These are phyloP conservation scores for Hemisphaericaspora lyxosophila DNA, from an alignment of 1,139 yeast species.

Conservation along the genomic window DNA sequence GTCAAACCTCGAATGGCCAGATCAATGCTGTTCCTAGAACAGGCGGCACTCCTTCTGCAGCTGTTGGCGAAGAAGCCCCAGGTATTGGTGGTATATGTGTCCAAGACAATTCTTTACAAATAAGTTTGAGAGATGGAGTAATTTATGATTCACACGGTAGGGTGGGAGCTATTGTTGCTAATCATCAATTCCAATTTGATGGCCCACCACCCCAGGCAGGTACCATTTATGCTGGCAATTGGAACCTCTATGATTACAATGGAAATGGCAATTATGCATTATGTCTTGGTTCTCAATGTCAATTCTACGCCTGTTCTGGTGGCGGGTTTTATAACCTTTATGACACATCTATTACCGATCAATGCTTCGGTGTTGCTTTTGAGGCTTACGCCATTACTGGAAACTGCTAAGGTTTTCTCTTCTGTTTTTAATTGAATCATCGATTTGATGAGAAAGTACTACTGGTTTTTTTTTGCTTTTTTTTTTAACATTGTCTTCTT, in stretches of 20 bases:
- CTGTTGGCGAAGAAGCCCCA: slow-evolving; percentile 32
- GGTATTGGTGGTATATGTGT: slow-evolving; percentile 44
- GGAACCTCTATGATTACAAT: slow-evolving; percentile 60
- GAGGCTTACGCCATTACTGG: not conserved
- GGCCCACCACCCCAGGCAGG: slow-evolving; percentile 94
- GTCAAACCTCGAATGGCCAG: slow-evolving; percentile 39
- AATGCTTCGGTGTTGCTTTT: slow-evolving; percentile 11
- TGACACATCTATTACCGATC: slow-evolving; percentile 17
- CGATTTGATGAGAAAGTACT: too few species aligned
- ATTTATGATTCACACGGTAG: slow-evolving; percentile 66
- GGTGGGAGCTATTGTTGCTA: slow-evolving; percentile 80
- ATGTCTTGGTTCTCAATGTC: slow-evolving; percentile 63
- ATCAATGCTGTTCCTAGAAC: slow-evolving; percentile 15
- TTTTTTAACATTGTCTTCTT: too few species aligned
- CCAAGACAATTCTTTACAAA: slow-evolving; percentile 50
- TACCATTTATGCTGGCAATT: slow-evolving; percentile 81
- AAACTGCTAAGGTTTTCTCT: not conserved
- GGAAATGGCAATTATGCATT: slow-evolving; percentile 46
- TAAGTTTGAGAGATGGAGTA: slow-evolving; percentile 53
- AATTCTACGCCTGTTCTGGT: slow-evolving; percentile 77
- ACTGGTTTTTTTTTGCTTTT: too few species aligned
- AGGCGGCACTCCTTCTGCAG: slow-evolving; percentile 21
- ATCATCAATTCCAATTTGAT: slow-evolving; percentile 86
- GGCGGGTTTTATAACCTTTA: slow-evolving; percentile 76
- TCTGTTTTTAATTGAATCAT: too few species aligned